These are phyloP conservation scores for Cinnamomum micranthum DNA, from an alignment of 164 flowering plant genomes.

Conservation along the genomic window DNA sequence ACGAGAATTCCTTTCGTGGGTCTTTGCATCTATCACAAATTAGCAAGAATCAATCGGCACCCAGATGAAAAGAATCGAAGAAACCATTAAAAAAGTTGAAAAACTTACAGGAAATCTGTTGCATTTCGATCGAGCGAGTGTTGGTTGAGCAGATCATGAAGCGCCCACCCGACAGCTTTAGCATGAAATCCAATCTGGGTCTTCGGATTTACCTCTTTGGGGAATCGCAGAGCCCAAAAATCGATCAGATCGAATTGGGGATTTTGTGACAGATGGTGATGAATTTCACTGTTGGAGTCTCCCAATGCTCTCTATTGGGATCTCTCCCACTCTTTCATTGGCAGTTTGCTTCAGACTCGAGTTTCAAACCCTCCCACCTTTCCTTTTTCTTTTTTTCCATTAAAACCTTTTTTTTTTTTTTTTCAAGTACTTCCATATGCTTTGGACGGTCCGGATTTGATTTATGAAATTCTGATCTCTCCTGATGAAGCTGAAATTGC, in stretches of 20 bases:
- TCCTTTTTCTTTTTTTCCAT: no score
- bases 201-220: not conserved
- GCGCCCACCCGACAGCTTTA: not conserved
- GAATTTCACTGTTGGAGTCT: not conserved
- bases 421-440: no score
- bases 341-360: not conserved
- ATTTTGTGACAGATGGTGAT: not conserved
- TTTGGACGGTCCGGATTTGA: no score
- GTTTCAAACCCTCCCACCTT: no score
- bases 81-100: not conserved
- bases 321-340: not conserved
- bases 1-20: constrained; percentile 1
- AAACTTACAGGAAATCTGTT: not conserved
- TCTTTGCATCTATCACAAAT: not conserved
- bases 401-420: no score
- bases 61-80: not conserved
- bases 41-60: not conserved
- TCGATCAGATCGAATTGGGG: not conserved
- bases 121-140: not conserved
- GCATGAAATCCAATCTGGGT: not conserved
- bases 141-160: constrained; percentile 2
- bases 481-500: no score
- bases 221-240: not conserved
- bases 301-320: not conserved
- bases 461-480: no score